A percentile compares a stretch with the other conserved stretches of the same genome.
phyloP scores from a whole-genome alignment of 2,329 filamentous ascomycete species.

The Colletotrichum filicis region DNA sequence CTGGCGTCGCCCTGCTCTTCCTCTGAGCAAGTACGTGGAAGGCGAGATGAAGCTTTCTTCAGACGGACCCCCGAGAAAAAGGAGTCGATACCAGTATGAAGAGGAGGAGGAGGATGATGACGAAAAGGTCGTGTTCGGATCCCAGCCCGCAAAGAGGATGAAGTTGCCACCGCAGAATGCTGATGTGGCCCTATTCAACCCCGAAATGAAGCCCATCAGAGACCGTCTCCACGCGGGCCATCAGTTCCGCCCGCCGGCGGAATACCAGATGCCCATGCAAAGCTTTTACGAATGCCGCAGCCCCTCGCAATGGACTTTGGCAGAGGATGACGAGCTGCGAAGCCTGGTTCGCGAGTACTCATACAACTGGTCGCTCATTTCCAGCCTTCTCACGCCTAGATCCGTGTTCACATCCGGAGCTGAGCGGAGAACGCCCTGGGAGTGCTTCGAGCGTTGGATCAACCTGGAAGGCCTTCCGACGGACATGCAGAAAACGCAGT shows the following conservation, averaged over 20 bases:
- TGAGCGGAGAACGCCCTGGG: conserved; percentile 94
- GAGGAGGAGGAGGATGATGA: conserved; percentile 74
- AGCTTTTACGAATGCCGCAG: conserved; percentile 89
- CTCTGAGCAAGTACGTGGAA: conserved; percentile 87
- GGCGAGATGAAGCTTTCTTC: conserved; percentile 79
- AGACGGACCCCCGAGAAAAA: conserved; percentile 75
- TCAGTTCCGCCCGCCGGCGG: conserved; percentile 91
- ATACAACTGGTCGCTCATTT: conserved; percentile 98
- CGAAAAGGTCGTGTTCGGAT: conserved; percentile 51
- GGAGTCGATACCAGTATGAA: conserved; percentile 85
- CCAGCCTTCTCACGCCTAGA: conserved; percentile 78
- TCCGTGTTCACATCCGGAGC: conserved; percentile 86
- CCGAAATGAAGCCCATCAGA: conserved; percentile 88
- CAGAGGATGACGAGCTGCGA: conserved; percentile 91
- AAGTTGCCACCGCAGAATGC: conserved; percentile 75
- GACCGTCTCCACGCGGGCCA: conserved; percentile 92
- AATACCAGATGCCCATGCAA: conserved; percentile 89
- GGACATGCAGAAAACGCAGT: conserved; percentile 95
- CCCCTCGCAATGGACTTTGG: conserved; percentile 90
- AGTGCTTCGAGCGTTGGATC: conserved; percentile 98
- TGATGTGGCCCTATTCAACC: conserved; percentile 87
- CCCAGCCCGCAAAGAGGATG: conserved; percentile 40
- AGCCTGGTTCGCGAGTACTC: conserved; percentile 89
- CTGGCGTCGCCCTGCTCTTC: conserved; percentile 82
- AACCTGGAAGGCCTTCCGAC: conserved; percentile 88